Base-by-base conservation (phyloP, 2,329 filamentous ascomycete species). In the Penicillium paneum region DNA sequence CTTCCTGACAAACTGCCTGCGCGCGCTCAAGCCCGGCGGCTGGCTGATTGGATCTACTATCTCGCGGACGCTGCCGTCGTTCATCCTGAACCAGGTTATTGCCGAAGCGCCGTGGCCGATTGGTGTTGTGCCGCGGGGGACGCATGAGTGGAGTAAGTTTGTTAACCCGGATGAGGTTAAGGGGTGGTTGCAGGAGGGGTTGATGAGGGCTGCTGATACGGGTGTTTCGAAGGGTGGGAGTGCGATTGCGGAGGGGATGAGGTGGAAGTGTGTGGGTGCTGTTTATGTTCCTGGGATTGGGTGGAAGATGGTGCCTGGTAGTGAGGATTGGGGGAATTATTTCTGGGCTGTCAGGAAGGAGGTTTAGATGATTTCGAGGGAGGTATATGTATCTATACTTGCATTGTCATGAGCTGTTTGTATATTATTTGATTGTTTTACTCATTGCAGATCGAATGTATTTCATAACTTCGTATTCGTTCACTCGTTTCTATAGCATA, bases 91-190 rank as follows among this genome's bases (percentile, higher is more conserved):
- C 3, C 96, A 96, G 67, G 77, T 97, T 24, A 81, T 96, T 59
- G 94, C 94, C 0, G 94, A 99, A 76, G 90, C 75, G 70, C 97
- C 54, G 66, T 96, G 70, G 74, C 68, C 76, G 3, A 70, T 78
- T 35, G 81, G 89, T 5, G 90, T 97, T 57, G 94, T 99, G 53
- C 94, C 94, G 10, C 84, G 83, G 60, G 94, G 94, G 1, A 99
- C 94, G 43, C 94, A 99, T 75, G 91, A 97, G 72, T 99, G 94
- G 94, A 81, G 81, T 59, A 96, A 97, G 77, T 99, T 97, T 75
- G 87, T 99, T 62, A 94, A 97, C 69, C 89, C 90, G 60, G 79
- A 83, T 13, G 93, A 97, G 79, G 72, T 75, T 40, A 57, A 70
- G 35, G 70, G 67, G 21, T 78, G 75, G 74, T 68, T 71, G 35